Base-by-base conservation (phyloP, 306 rosid genomes). In the Rosa lucieae region DNA sequence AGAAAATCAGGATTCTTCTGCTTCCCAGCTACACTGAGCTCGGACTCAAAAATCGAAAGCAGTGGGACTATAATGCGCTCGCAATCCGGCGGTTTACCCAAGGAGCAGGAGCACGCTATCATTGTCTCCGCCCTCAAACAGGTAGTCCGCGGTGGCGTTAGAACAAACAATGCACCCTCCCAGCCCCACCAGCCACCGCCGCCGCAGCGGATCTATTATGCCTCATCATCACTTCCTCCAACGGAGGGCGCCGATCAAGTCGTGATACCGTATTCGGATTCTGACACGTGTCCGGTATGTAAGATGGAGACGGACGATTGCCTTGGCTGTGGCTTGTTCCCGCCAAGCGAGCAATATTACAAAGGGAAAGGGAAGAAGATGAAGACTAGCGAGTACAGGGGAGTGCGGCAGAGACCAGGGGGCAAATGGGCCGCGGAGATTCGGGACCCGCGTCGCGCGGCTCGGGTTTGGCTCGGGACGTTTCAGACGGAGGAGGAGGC, bases 381-480 rank as follows among this genome's bases (percentile, higher is more conserved):
- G 63, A 73, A 21, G 75, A 80, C 78, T 72, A 61, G 49, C 49
- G 68, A 70, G 5, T 84, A 83, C 86, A 84, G 89, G 46, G 46
- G 46, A 5, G 46, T 43, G 9, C 7, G 46, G 8, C 46, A 43
- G 46, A 43, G 46, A 6, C 46, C 46, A 6, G 7, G 46, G 46
- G 46, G 8, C 3, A 43, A 43, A 43, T 43, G 46, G 46, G 46
- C 46, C 10, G 46, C 46, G 8, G 46, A 43, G 46, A 43, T 43
- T 43, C 8, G 46, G 46, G 8, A 43, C 46, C 46, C 92, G 0
- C 26, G 51, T 15, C 43, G 80, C 6, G 86, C 89, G 0, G 39
- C 53, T 0, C 79, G 90, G 15, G 87, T 87, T 26, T 90, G 92
- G 95, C 84, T 89, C 1, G 89, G 92, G 29, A 88, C 94, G 0